Conservation (phyloP, 257 asterid species). For the Plectranthus barbatus region DNA sequence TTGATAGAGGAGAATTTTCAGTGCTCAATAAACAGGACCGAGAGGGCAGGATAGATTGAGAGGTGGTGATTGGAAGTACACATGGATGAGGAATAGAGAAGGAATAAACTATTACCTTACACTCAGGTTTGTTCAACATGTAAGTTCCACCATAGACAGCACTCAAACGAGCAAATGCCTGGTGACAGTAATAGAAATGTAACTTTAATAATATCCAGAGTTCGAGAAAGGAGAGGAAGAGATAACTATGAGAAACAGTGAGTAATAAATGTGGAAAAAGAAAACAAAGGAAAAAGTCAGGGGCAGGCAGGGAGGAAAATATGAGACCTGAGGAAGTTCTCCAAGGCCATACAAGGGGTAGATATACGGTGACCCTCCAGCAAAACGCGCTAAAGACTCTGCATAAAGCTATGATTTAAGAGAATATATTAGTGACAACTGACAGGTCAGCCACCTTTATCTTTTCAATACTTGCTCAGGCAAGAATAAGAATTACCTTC, state of each 20-base stretch:
- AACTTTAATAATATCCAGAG: background rate
- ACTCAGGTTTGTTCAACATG: conserved; percentile 91
- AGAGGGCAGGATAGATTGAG: background rate
- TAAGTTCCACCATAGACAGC: conserved; percentile 99
- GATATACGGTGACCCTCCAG: conserved; percentile 97
- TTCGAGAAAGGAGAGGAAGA: too few relatives aligned
- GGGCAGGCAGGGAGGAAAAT: background rate
- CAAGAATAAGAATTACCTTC: conserved; percentile 42
- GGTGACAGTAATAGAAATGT: conserved; percentile 9
- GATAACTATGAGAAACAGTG: background rate
- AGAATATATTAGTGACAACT: conserved; percentile 9
- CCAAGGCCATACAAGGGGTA: conserved; percentile 94
- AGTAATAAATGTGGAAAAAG: background rate
- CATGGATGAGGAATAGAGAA: background rate
- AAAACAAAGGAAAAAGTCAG: background rate
- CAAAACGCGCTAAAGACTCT: conserved; percentile 87
- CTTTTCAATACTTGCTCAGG: background rate
- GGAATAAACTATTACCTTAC: conserved; percentile 50
- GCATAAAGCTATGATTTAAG: conserved; percentile 61
- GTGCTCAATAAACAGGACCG: background rate
- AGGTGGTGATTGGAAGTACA: background rate
- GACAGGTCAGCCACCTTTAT: conserved; percentile 11
- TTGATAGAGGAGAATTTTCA: background rate
- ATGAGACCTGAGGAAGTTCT: conserved; percentile 92
- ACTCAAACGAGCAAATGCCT: conserved; percentile 98